phyloP scores from a whole-genome alignment of 2,329 filamentous ascomycete species.

The Aspergillus persii region DNA sequence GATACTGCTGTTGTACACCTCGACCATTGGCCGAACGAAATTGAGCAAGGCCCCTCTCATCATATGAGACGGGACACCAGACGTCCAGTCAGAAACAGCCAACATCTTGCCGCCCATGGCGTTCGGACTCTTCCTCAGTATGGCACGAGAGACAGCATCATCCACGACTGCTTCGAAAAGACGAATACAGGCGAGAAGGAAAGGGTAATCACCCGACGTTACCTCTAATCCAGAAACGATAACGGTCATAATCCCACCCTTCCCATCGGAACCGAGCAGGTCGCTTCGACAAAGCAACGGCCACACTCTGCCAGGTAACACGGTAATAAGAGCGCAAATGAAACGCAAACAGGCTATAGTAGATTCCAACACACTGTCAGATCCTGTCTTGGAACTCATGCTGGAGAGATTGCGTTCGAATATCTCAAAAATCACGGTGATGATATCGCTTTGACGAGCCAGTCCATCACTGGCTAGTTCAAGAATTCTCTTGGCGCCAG shows the following conservation, averaged over 20 bases:
- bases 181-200: slow-evolving; percentile 70
- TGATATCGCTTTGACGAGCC: slow-evolving; percentile 61
- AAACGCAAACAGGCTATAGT: slow-evolving; percentile 78
- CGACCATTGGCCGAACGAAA: slow-evolving; percentile 72
- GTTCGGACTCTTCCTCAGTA: slow-evolving; percentile 39
- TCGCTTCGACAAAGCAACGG: slow-evolving; percentile 80
- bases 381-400: slow-evolving; percentile 57
- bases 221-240: slow-evolving; percentile 83
- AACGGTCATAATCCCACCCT: slow-evolving; percentile 71
- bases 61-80: slow-evolving; percentile 74
- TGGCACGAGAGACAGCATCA: slow-evolving; percentile 63
- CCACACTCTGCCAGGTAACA: slow-evolving; percentile 85
- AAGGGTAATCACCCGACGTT: slow-evolving; percentile 70
- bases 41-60: slow-evolving; percentile 69
- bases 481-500: slow-evolving; percentile 44
- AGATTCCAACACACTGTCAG: slow-evolving; percentile 64
- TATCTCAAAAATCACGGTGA: slow-evolving; percentile 78
- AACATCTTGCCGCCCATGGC: slow-evolving; percentile 30
- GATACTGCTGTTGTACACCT: slow-evolving; percentile 79
- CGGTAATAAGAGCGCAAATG: slow-evolving; percentile 65
- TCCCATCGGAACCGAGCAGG: slow-evolving; percentile 73
- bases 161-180: slow-evolving; percentile 75
- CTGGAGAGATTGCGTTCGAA: slow-evolving; percentile 65
- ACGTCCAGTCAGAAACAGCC: slow-evolving; percentile 51
- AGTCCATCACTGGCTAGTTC: slow-evolving; percentile 51